Base-by-base conservation (phyloP, 192 early-diverging fungal species). In the Rhizophlyctis rosea region DNA sequence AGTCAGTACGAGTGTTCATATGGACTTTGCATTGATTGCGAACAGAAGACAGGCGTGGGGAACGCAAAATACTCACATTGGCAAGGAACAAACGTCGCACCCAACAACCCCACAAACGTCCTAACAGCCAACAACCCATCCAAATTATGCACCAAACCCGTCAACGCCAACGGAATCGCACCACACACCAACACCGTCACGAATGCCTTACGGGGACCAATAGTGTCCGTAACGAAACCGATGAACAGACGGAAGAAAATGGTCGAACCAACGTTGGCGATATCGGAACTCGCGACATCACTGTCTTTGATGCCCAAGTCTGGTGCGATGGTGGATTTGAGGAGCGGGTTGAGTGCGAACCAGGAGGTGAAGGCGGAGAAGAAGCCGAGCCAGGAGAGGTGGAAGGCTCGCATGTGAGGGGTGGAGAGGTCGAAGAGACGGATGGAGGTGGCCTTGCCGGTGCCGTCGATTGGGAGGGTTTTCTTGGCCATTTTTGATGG, bases 11-110 rank as follows among this genome's bases (percentile, higher is more conserved):
- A 14, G 9, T 11, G 51, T 53, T n/a, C 13, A n/a, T 24, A n/a
- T 23, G 51, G 27, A 7, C 5, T n/a, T n/a, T 53, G 51, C 18
- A 44, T 44, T 7, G 18, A 44, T 7, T 7, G 18, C 39, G n/a
- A n/a, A n/a, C n/a, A n/a, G n/a, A n/a, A n/a, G n/a, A n/a, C n/a
- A n/a, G n/a, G n/a, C n/a, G n/a, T n/a, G n/a, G n/a, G n/a, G n/a
- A n/a, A n/a, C n/a, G n/a, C n/a, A n/a, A n/a, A n/a, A 13, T 44
- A 44, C 39, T 44, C 39, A 44, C 39, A 44, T 53, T 87, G 86
- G 58, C 86, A 87, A 25, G 86, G 86, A 1, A 87, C 86, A 75
- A 88, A 88, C 4, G 84, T 54, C 4, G 83, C 81, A 29, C 86
- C 86, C 21, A 88, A 39, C 32, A 88, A 60, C 18, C 86, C 86